phyloP scores from a whole-genome alignment of 2,329 filamentous ascomycete genomes.

The Cadophora sp. region DNA sequence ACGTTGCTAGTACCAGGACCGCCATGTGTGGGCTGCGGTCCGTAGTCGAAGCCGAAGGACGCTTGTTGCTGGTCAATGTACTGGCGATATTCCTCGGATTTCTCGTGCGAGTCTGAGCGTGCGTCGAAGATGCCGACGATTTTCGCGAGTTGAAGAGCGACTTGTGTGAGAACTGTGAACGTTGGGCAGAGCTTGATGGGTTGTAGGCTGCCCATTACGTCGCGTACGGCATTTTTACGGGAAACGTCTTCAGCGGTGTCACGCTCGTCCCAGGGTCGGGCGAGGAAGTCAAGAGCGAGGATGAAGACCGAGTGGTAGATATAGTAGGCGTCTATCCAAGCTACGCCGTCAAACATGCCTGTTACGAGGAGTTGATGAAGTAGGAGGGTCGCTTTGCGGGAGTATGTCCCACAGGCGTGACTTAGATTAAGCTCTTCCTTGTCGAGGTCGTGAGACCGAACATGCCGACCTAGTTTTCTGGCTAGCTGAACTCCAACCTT shows the following conservation, averaged over 20 bases:
- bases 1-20: neutral
- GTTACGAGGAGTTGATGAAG: conserved; percentile 36
- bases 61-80: conserved; percentile 37
- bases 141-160: conserved; percentile 41
- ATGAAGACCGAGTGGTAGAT: conserved; percentile 42
- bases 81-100: conserved; percentile 30
- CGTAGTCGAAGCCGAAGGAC: conserved; percentile 31
- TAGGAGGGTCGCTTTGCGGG: conserved; percentile 34
- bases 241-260: conserved; percentile 40
- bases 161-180: conserved; percentile 41
- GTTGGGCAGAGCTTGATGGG: conserved; percentile 40
- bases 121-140: conserved; percentile 43
- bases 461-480: conserved; percentile 38
- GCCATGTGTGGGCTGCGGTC: conserved; percentile 16
- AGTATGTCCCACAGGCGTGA: conserved; percentile 37
- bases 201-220: conserved; percentile 38
- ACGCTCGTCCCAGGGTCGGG: conserved; percentile 38
- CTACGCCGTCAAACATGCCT: conserved; percentile 39
- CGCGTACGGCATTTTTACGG: conserved; percentile 38
- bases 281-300: conserved; percentile 42
- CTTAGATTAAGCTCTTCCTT: conserved; percentile 38
- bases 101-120: conserved; percentile 26
- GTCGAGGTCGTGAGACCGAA: conserved; percentile 38
- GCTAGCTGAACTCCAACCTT: conserved; percentile 41
- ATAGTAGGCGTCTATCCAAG: conserved; percentile 43